phyloP scores from a whole-genome alignment of 2,329 filamentous ascomycete genomes.

The Fusarium robinianum region DNA sequence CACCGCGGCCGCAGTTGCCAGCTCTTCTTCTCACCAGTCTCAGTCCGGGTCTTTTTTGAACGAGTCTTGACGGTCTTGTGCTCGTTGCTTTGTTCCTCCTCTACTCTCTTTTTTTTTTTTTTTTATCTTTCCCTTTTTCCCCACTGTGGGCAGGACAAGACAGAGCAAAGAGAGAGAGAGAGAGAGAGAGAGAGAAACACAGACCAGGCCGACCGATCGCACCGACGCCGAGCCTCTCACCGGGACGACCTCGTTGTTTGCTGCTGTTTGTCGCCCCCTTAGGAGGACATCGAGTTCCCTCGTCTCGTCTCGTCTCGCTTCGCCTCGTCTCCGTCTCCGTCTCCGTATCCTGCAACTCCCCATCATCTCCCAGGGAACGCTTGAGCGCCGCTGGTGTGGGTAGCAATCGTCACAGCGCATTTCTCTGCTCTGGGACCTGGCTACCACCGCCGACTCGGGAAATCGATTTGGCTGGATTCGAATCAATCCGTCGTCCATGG shows the following conservation, averaged over 20 bases:
- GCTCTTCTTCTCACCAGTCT: constrained; percentile 15
- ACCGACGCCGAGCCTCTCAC: constrained; percentile 17
- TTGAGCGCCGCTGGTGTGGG: constrained; percentile 22
- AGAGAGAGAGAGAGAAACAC: too few relatives aligned
- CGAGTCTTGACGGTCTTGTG: constrained; percentile 18
- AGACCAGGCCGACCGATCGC: too few relatives aligned
- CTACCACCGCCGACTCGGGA: constrained; percentile 7
- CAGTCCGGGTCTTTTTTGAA: constrained; percentile 1
- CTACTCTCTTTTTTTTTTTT: not conserved
- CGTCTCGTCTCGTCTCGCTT: too few relatives aligned
- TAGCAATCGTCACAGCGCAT: constrained; percentile 21
- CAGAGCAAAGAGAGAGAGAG: constrained; percentile 4
- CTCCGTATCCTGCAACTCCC: constrained; percentile 23
- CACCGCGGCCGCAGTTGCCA: constrained; percentile 27
- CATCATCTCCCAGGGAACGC: constrained; percentile 17
- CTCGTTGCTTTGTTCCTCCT: constrained; percentile 7
- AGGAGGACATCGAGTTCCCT: too few relatives aligned
- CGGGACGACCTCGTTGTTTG: constrained; percentile 16
- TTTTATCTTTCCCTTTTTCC: too few relatives aligned
- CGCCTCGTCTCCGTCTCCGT: constrained; percentile 28
- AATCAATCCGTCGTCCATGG: constrained; percentile 30
- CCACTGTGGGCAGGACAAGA: too few relatives aligned
- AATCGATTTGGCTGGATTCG: constrained; percentile 21
- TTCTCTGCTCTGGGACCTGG: constrained; percentile 10
- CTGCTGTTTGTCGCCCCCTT: constrained; percentile 15